A percentile compares a stretch with the other conserved stretches of the same genome.
These are phyloP conservation scores for Manihot esculenta DNA, from an alignment of 441 rosid genomes.

Conservation along the genomic window DNA sequence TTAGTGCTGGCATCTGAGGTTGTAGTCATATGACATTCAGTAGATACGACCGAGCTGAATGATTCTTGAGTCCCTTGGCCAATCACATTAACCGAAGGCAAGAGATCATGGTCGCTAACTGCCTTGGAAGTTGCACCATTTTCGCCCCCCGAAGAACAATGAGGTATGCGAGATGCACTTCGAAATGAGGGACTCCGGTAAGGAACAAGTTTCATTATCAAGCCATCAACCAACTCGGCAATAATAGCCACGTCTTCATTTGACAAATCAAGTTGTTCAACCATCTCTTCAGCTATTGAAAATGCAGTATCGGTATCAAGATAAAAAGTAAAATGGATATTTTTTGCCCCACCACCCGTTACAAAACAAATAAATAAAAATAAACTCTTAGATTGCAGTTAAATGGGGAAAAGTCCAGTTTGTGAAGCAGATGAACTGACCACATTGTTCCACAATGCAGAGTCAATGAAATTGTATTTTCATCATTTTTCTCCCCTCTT, in stretches of 20 bases:
- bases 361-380: constrained; percentile 9
- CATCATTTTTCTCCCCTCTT: constrained; percentile 49
- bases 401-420: not conserved
- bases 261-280: constrained; percentile 61
- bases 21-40: constrained; percentile 33
- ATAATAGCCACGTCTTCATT: constrained; percentile 51
- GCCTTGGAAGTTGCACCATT: constrained; percentile 20
- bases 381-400: constrained; percentile 14
- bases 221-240: constrained; percentile 58
- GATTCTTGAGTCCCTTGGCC: constrained; percentile 34
- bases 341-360: constrained; percentile 54
- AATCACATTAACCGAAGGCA: constrained; percentile 17
- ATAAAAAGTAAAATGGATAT: constrained; percentile 58
- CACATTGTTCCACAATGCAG: constrained; percentile 46
- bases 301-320: constrained; percentile 61
- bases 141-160: constrained; percentile 15
- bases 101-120: constrained; percentile 22
- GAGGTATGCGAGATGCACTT: too few species aligned
- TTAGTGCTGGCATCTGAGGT: constrained; percentile 25
- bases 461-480: constrained; percentile 47
- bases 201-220: constrained; percentile 49
- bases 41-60: constrained; percentile 37
- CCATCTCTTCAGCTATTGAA: constrained; percentile 72
- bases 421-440: constrained; percentile 24
- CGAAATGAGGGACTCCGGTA: constrained; percentile 35